Conservation (phyloP, 495 filamentous ascomycete genomes). For the Lophiostoma macrostomum region DNA sequence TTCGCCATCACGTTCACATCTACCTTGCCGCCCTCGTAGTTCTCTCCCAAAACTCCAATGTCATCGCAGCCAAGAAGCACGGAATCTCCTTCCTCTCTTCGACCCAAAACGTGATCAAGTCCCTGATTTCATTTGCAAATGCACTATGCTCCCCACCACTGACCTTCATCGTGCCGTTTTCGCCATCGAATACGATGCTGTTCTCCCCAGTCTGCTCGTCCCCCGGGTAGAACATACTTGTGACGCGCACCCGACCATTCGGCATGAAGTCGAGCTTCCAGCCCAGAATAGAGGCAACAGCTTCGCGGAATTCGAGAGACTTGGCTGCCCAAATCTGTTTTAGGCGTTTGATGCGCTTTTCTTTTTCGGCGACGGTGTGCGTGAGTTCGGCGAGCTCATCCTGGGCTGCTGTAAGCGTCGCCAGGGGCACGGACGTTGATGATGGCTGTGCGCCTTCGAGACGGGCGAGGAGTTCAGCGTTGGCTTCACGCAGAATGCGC, state of each 20-base stretch:
- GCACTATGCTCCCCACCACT: slow-evolving; percentile 79
- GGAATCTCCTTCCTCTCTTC: slow-evolving; percentile 86
- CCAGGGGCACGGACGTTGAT: slow-evolving; percentile 63
- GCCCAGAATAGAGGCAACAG: slow-evolving; percentile 81
- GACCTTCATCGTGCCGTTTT: slow-evolving; percentile 96
- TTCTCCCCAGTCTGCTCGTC: slow-evolving; percentile 67
- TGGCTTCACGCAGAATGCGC: slow-evolving; percentile 73
- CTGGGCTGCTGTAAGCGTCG: slow-evolving; percentile 67
- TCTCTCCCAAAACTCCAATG: slow-evolving; percentile 89
- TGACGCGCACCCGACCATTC: slow-evolving; percentile 85
- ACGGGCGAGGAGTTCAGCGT: slow-evolving; percentile 73
- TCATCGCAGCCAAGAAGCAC: slow-evolving; percentile 84
- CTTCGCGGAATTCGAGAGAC: slow-evolving; percentile 87
- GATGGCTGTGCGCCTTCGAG: slow-evolving; percentile 52
- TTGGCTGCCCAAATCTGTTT: slow-evolving; percentile 89
- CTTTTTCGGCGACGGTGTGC: slow-evolving; percentile 70
- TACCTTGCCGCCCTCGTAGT: slow-evolving; percentile 53
- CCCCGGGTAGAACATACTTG: slow-evolving; percentile 67
- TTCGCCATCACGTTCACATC: no score
- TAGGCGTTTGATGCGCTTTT: slow-evolving; percentile 79
- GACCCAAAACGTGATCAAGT: slow-evolving; percentile 89
- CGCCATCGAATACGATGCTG: slow-evolving; percentile 93
- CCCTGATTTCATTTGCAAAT: slow-evolving; percentile 80
- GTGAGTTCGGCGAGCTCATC: slow-evolving; percentile 70
- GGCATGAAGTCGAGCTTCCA: slow-evolving; percentile 92